A percentile compares a stretch with the other conserved stretches of the same genome.
Evolutionary conservation across 768 basidiomycete species (phyloP).

Genomic region (Leccinum olivaceopallidum): DNA sequence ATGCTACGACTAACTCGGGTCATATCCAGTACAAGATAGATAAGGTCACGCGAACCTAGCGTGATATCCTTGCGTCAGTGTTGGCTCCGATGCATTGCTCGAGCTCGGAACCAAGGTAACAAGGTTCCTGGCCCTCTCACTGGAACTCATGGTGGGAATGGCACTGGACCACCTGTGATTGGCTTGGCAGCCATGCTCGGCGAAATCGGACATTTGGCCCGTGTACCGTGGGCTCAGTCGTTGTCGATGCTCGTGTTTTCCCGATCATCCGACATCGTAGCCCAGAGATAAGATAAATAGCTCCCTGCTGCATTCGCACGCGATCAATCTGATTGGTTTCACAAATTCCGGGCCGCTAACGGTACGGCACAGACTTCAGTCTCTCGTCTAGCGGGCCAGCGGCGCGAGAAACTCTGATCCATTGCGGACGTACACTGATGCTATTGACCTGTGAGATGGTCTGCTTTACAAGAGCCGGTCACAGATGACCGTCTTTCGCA

Average conservation of each 20-base stretch:
- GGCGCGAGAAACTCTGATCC: neutral
- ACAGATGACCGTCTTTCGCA: constrained; percentile 2
- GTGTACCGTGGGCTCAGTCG: neutral
- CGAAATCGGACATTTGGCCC: neutral
- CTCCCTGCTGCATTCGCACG: neutral
- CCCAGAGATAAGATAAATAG: neutral
- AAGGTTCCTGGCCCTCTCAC: neutral
- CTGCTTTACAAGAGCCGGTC: neutral
- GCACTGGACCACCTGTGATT: neutral
- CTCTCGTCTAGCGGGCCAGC: neutral
- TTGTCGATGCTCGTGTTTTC: neutral
- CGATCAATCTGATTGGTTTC: neutral
- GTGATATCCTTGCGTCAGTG: neutral
- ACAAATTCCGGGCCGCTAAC: neutral
- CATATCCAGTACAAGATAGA: neutral
- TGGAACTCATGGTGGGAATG: neutral
- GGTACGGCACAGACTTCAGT: neutral
- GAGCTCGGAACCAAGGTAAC: neutral
- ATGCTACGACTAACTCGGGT: neutral
- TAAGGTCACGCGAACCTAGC: neutral
- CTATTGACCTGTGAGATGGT: neutral
- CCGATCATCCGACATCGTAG: constrained; percentile 2
- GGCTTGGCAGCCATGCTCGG: neutral
- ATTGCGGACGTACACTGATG: neutral
- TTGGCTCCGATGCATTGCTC: neutral